A percentile compares a stretch with the other conserved stretches of the same genome.
Evolutionary conservation across 345 rosid species (phyloP).

Genomic region (Stellera chamaejasme): DNA sequence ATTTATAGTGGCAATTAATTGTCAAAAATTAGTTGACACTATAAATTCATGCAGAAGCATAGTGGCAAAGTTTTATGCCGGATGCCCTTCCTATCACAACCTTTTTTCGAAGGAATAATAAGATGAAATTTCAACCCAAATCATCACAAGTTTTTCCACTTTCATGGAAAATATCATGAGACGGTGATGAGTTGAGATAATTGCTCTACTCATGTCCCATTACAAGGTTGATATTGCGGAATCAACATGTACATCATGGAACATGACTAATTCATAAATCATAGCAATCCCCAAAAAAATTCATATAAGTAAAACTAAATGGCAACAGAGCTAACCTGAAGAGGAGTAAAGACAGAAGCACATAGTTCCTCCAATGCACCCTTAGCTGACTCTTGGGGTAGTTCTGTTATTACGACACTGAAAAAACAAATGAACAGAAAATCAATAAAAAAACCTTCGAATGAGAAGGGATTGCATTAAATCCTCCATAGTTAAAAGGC

Average conservation of each 20-base stretch:
- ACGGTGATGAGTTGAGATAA: too few relatives aligned
- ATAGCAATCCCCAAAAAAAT: neutral
- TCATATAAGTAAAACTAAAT: neutral
- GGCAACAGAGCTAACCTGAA: conserved; percentile 54
- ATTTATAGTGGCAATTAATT: too few relatives aligned
- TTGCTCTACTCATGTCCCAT: too few relatives aligned
- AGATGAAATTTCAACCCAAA: too few relatives aligned
- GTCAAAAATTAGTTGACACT: too few relatives aligned
- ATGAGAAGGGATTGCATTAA: conserved; percentile 1
- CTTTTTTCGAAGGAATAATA: too few relatives aligned
- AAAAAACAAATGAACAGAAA: conserved; percentile 19
- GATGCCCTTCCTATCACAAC: too few relatives aligned
- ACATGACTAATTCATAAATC: conserved; percentile 12
- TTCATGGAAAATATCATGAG: too few relatives aligned
- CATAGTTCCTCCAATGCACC: conserved; percentile 78
- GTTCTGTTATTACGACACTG: conserved; percentile 95
- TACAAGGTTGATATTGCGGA: too few relatives aligned
- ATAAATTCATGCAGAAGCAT: too few relatives aligned
- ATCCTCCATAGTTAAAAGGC: conserved; percentile 6
- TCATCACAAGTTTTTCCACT: too few relatives aligned
- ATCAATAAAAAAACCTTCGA: conserved; percentile 14
- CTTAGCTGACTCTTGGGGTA: conserved; percentile 82
- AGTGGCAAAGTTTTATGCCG: too few relatives aligned
- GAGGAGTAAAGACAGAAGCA: conserved; percentile 71
- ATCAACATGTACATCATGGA: conserved; percentile 4